Evolutionary conservation across 805 yeast genomes (phyloP), one percentile per base, ranked within the genome.

Genomic region (Clavispora santaluciae): DNA sequence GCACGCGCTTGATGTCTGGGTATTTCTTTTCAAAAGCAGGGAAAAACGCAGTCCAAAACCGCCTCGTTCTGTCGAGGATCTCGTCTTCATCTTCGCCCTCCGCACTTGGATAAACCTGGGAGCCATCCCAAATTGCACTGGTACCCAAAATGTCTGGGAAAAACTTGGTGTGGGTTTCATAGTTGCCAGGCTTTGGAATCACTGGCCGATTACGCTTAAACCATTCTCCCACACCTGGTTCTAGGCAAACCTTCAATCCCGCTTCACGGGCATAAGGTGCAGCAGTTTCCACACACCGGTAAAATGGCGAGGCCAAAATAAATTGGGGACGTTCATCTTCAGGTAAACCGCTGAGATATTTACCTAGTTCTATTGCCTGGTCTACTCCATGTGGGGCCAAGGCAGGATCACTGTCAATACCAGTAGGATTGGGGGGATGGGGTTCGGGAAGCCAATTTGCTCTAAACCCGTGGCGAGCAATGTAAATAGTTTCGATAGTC

Each of bases 211-310:
- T 77, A n/a, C 78, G 79, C 52, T 78, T 77, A 56, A 85, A 91
- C 95, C 96, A 89, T 63, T 93, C 97, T 17, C 96, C 95, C 20
- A 91, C 71, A 1, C 97, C 98, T 39, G 81, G 65, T 53, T 93
- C 99, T 4, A 86, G 61, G 36, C 65, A 71, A 9, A 90, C 75
- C 10, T 79, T 77, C 25, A 85, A 51, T 5, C 72, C 79, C 12
- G 88, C 61, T 21, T 59, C 57, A 33, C 78, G 68, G 1, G 95
- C 79, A 11, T 82, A 70, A 2, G 95, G 95, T 9, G 73, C 63
- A 6, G 83, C 72, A 0, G 98, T 90, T 55, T 93, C 87, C 6
- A 89, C 67, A 60, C 98, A 93, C 43, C 98, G 70, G 59, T 86
- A 89, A 60, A 89, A 90, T 0, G 98, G 98, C 13, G 95, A 83